Base-by-base conservation (phyloP, 2,329 filamentous ascomycete species). In the Monilinia fructigena region DNA sequence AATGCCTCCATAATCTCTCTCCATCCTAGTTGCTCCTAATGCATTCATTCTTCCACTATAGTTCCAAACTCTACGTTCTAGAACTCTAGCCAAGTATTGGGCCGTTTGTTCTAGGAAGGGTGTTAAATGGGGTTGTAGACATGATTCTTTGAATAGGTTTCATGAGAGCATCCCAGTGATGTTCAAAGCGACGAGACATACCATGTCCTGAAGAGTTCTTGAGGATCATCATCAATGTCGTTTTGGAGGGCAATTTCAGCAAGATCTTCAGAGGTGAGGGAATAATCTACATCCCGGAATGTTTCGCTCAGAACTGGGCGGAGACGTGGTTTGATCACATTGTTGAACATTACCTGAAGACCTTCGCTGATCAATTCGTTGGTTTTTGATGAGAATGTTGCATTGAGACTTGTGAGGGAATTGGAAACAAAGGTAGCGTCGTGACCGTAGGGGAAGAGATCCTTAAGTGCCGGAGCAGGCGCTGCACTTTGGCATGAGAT, bases 251-350 rank as follows among this genome's bases (percentile, higher is more conserved):
- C 84, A 8, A 83, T 76, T 35, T 88, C 86, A 12, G 79, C 80
- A 16, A 88, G 76, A 63, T 89, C 86, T 53, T 87, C 84, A 68
- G 88, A 84, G 1, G 82, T 83, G 4, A 92, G 81, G 11, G 86
- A 84, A 79, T 99, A 99, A 78, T 97, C 93, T 28, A 91, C 86
- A 74, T 98, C 94, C 54, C 93, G 89, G 82, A 98, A 98, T 0
- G 93, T 89, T 67, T 99, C 94, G 23, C 87, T 85, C 14, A 99
- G 82, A 3, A 97, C 88, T 0, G 92, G 92, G 0, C 93, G 88
- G 18, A 99, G 83, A 14, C 93, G 91, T 2, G 88, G 86, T 75
- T 94, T 94, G 73, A 97, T 84, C 2, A 98, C 91, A 74, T 93
- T 90, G 74, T 91, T 89, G 76, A 96, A 96, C 55, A 97, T 84